These are phyloP conservation scores for Cicer yamashitae DNA, from an alignment of 306 rosid species.

Conservation along the genomic window DNA sequence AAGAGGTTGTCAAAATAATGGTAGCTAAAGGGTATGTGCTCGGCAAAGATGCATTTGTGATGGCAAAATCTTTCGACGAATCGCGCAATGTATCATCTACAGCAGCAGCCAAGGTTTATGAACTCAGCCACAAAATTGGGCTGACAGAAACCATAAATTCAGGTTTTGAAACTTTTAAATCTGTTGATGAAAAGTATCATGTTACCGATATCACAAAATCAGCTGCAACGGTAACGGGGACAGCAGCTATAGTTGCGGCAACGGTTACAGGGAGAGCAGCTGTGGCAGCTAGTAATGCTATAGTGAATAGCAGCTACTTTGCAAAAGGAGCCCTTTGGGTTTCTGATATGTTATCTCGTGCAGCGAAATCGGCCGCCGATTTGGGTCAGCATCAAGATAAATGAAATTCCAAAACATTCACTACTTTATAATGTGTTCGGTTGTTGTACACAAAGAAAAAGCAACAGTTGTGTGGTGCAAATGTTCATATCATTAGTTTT, in stretches of 20 bases:
- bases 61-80: conserved; percentile 88
- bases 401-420: conserved; percentile 31
- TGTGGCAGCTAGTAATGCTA: conserved; percentile 68
- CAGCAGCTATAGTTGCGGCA: conserved; percentile 77
- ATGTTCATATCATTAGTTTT: conserved; percentile 41
- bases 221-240: conserved; percentile 74
- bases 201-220: conserved; percentile 80
- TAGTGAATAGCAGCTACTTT: conserved; percentile 81
- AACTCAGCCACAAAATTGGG: conserved; percentile 75
- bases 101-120: conserved; percentile 76
- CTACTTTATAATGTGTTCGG: neutral
- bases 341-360: conserved; percentile 65
- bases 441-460: conserved; percentile 33
- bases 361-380: conserved; percentile 73
- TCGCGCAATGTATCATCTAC: conserved; percentile 70
- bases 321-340: conserved; percentile 90
- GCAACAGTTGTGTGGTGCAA: conserved; percentile 24
- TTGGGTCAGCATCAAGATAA: conserved; percentile 52
- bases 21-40: conserved; percentile 86
- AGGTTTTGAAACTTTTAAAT: conserved; percentile 71
- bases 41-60: conserved; percentile 77
- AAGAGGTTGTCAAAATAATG: conserved; percentile 86
- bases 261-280: conserved; percentile 79
- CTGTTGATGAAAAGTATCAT: conserved; percentile 77
- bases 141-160: conserved; percentile 71